These are phyloP conservation scores for Neolecta irregularis DNA, from an alignment of 1,139 yeast genomes.

Conservation along the genomic window DNA sequence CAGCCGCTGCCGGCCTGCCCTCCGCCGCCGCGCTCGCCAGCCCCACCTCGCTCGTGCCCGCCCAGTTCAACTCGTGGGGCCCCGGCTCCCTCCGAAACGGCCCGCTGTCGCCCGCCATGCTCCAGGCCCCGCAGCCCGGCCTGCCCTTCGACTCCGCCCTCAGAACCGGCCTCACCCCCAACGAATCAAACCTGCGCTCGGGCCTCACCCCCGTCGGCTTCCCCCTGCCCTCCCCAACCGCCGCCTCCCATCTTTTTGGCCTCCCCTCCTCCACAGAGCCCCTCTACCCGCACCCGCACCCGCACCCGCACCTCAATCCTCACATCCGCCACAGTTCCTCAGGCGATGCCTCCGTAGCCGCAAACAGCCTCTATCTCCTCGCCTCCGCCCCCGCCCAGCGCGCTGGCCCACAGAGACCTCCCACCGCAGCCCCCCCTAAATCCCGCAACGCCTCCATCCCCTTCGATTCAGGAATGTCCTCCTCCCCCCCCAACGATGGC, in stretches of 20 bases:
- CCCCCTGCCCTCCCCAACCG: conserved; percentile 27
- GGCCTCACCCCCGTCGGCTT: conserved; percentile 28
- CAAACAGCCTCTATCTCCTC: conserved; percentile 8
- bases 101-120: conserved; percentile 17
- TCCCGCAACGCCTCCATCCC: too few species aligned
- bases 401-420: conserved; percentile 5
- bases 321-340: conserved; percentile 11
- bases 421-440: too few species aligned
- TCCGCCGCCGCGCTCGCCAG: too few species aligned
- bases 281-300: conserved; percentile 12
- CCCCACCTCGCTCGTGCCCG: too few species aligned
- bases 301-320: conserved; percentile 7
- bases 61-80: too few species aligned
- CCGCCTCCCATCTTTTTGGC: conserved; percentile 26
- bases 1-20: too few species aligned
- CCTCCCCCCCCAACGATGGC: too few species aligned
- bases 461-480: too few species aligned
- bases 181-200: conserved; percentile 23
- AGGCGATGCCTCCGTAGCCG: conserved; percentile 9
- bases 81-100: conserved; percentile 14
- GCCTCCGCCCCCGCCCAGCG: conserved; percentile 4
- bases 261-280: conserved; percentile 11
- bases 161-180: conserved; percentile 19
- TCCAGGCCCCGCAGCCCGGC: conserved; percentile 15
- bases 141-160: conserved; percentile 14